phyloP scores from a whole-genome alignment of 768 basidiomycete genomes.

The Boletus barrowsii region DNA sequence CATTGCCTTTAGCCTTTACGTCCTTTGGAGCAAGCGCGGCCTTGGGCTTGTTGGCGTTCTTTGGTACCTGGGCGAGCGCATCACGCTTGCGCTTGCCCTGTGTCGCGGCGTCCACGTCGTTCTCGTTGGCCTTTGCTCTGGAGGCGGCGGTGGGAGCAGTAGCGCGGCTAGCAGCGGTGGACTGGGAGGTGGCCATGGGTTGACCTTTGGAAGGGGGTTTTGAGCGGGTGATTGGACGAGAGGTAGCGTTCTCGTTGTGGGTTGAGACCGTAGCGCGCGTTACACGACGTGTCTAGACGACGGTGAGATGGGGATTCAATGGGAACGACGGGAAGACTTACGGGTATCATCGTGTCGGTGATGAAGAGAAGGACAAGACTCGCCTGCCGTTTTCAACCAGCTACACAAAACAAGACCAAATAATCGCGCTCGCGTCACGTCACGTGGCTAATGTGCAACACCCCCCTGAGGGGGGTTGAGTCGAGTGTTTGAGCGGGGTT shows the following conservation, averaged over 20 bases:
- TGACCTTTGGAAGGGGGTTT: constrained; percentile 47
- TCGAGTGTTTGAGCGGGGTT: not conserved
- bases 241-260: constrained; percentile 68
- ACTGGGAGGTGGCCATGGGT: constrained; percentile 35
- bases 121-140: constrained; percentile 34
- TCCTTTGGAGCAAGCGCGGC: constrained; percentile 31
- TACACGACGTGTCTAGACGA: constrained; percentile 57
- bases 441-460: constrained; percentile 29
- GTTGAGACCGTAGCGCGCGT: constrained; percentile 53
- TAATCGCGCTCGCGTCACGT: constrained; percentile 36
- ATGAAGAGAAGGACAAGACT: constrained; percentile 32
- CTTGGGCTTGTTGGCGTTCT: constrained; percentile 45
- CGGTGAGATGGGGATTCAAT: not conserved
- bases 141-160: constrained; percentile 40
- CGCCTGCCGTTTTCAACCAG: constrained; percentile 36
- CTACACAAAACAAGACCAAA: constrained; percentile 37
- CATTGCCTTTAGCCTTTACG: constrained; percentile 58
- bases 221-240: constrained; percentile 59
- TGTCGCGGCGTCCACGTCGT: constrained; percentile 44
- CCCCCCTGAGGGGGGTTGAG: constrained; percentile 18
- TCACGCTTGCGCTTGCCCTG: constrained; percentile 74
- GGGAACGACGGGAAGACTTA: constrained; percentile 20
- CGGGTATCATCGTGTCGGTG: constrained; percentile 40
- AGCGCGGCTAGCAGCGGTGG: constrained; percentile 39
- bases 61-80: constrained; percentile 67